Evolutionary conservation across 2,329 filamentous ascomycete genomes (phyloP).

Genomic region (Corinectria fuckeliana): DNA sequence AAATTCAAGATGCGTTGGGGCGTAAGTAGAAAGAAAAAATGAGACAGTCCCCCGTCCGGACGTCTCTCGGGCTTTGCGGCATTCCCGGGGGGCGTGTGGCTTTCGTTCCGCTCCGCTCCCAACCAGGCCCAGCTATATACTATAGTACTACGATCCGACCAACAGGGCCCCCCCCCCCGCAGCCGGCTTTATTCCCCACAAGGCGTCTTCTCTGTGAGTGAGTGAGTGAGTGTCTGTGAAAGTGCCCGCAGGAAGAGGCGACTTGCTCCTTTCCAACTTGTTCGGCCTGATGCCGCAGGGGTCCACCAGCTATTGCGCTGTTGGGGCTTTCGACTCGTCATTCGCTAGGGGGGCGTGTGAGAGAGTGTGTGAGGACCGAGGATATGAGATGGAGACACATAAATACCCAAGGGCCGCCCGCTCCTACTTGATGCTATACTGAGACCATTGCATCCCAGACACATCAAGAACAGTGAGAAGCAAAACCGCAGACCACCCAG

Average conservation of each 20-base stretch:
- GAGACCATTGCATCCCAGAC: neutral
- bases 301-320: conserved; percentile 27
- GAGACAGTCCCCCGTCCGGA: conserved; percentile 30
- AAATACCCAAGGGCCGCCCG: conserved; percentile 33
- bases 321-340: neutral
- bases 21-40: neutral
- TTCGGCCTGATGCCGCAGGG: conserved; percentile 16
- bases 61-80: conserved; percentile 33
- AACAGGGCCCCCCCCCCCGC: neutral
- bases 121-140: neutral
- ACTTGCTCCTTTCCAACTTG: neutral
- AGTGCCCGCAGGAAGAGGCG: neutral
- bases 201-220: conserved; percentile 6
- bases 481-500: neutral
- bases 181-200: conserved; percentile 9
- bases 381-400: conserved; percentile 20
- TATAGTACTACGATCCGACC: conserved; percentile 3
- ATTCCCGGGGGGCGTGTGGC: conserved; percentile 3
- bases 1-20: neutral
- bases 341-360: neutral
- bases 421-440: neutral
- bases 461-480: neutral
- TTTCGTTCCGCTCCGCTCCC: conserved; percentile 1
- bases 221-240: neutral
- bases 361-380: conserved; percentile 7